Evolutionary conservation across 768 basidiomycete species (phyloP), one percentile per base, ranked within the genome.

Genomic region (Boletus bicolor): DNA sequence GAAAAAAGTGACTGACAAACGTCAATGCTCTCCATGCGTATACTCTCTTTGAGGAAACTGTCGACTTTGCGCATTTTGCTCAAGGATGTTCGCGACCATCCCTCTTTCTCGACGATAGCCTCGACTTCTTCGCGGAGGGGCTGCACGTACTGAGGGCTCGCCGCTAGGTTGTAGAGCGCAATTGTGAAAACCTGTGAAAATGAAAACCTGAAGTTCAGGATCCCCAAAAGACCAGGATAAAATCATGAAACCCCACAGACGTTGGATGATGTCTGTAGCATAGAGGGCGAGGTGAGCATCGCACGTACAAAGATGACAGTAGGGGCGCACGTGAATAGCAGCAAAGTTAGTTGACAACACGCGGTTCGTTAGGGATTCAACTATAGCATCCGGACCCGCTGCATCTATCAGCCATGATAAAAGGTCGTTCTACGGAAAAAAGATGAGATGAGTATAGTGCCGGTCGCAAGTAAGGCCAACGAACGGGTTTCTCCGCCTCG

Each of bases 1-100:
- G 17, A 15, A 8, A 6, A 6, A 28, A 28, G 35, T 9, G 28
- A 30, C 54, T 24, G 44, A 58, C 44, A 19, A 9, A 8, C 5
- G 7, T 35, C 64, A 28, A 68, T 35, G 0, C 69, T 66, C 11
- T 72, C 66, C 7, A 64, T 48, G 2, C 74, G 69, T 44, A 68
- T 60, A 7, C 62, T 63, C 45, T 76, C 76, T 49, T 67, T 72
- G 44, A 77, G 58, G 15, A 78, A 76, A 54, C 73, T 77, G 51
- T 77, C 74, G 10, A 75, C 52, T 58, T 70, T 72, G 62, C 60
- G 64, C 63, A 73, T 72, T 59, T 14, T 62, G 36, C 12, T 34
- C 36, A 47, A 69, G 12, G 41, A 69, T 7, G 7, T 4, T 61
- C 6, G 46, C 30, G 43, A 47, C 50, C 43, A 51, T 5, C 50